These are phyloP conservation scores for Coniella vitis DNA, from an alignment of 2,329 filamentous ascomycete species.

Conservation along the genomic window DNA sequence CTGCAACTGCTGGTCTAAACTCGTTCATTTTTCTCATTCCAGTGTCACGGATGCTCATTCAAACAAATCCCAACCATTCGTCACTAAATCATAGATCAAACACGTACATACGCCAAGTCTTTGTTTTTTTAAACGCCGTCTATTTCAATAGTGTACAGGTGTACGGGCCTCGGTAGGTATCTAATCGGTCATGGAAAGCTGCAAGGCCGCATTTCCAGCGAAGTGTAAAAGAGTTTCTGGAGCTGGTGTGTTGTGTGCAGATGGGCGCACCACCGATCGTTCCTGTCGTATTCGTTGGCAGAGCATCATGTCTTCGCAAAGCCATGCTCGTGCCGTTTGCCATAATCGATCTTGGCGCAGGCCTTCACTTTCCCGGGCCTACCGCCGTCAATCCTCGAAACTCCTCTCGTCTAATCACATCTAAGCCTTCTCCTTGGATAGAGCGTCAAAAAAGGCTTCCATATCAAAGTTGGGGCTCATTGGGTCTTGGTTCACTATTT, in stretches of 20 bases:
- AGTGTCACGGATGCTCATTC: too few relatives aligned
- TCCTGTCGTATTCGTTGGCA: slow-evolving; percentile 7
- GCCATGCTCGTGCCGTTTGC: slow-evolving; percentile 6
- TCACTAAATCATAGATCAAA: too few relatives aligned
- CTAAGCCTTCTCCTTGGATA: slow-evolving; percentile 49
- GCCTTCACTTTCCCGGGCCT: slow-evolving; percentile 10
- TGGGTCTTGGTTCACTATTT: slow-evolving; percentile 46
- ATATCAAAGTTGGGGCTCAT: slow-evolving; percentile 88
- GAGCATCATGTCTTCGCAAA: slow-evolving; percentile 5
- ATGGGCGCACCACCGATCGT: slow-evolving; percentile 9
- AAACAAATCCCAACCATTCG: too few relatives aligned
- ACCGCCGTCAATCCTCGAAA: slow-evolving; percentile 5
- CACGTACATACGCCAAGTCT: neutral
- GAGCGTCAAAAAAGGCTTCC: slow-evolving; percentile 69
- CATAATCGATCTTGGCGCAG: slow-evolving; percentile 16
- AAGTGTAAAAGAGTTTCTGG: slow-evolving; percentile 12
- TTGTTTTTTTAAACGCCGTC: slow-evolving; percentile 25
- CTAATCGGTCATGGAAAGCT: slow-evolving; percentile 36
- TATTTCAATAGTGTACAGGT: slow-evolving; percentile 50
- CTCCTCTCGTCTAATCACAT: slow-evolving; percentile 19
- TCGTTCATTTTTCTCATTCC: too few relatives aligned
- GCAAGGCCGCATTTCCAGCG: slow-evolving; percentile 40
- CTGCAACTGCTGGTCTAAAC: too few relatives aligned
- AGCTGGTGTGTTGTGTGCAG: slow-evolving; percentile 9
- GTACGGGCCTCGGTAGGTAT: slow-evolving; percentile 32